Conservation (phyloP, 129 eudicot genomes). For the Pseudognaphalium luteoalbum region DNA sequence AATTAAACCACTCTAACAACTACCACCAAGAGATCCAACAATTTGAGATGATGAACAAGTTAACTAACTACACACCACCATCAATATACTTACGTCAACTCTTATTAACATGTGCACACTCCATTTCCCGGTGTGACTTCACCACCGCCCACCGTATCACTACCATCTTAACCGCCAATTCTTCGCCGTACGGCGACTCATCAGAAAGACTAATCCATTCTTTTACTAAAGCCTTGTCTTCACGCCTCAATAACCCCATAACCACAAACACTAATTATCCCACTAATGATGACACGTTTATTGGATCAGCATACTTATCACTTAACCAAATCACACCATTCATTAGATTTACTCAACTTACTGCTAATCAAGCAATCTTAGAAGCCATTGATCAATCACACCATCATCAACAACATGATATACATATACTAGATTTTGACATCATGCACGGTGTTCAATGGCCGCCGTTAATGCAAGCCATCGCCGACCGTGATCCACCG, state of each 20-base stretch:
- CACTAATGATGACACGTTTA: slow-evolving; percentile 20
- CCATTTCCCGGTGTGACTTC: slow-evolving; percentile 64
- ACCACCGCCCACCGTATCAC: slow-evolving; percentile 69
- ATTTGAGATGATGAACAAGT: slow-evolving; percentile 15
- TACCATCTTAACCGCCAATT: slow-evolving; percentile 50
- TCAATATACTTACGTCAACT: slow-evolving; percentile 65
- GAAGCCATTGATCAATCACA: slow-evolving; percentile 51
- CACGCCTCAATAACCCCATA: slow-evolving; percentile 43
- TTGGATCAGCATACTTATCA: slow-evolving; percentile 61
- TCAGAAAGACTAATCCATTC: slow-evolving; percentile 61
- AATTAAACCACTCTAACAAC: slow-evolving; percentile 28
- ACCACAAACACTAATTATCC: background rate
- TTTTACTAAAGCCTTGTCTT: slow-evolving; percentile 59
- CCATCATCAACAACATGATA: slow-evolving; percentile 22
- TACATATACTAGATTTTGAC: slow-evolving; percentile 83
- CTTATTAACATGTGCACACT: slow-evolving; percentile 74
- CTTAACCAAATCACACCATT: slow-evolving; percentile 86
- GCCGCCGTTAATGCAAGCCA: slow-evolving; percentile 93
- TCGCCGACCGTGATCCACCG: slow-evolving; percentile 51
- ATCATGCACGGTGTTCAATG: slow-evolving; percentile 95
- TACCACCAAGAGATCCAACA: slow-evolving; percentile 36
- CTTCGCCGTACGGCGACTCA: slow-evolving; percentile 73
- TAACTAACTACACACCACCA: slow-evolving; percentile 39
- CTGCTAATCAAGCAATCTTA: slow-evolving; percentile 94
- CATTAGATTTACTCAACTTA: slow-evolving; percentile 70